A percentile compares a stretch with the other conserved stretches of the same genome.
These are phyloP conservation scores for Flaveria sonorensis DNA, from an alignment of 129 eudicot species.

Conservation along the genomic window DNA sequence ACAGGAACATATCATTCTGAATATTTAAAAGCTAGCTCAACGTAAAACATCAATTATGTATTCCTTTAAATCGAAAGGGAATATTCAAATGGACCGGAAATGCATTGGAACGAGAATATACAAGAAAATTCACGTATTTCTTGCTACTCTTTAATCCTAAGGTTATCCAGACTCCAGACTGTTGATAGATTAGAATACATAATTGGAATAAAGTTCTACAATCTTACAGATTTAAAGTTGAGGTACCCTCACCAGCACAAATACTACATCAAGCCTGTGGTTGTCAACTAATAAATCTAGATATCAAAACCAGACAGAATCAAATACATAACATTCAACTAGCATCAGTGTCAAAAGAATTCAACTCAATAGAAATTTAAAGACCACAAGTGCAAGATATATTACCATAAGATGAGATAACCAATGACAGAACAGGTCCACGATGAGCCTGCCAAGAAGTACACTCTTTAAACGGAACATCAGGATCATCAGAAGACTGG, in stretches of 20 bases:
- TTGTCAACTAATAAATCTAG: not conserved
- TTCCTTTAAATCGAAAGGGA: not conserved
- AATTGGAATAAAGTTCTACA: not conserved
- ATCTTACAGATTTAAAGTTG: not conserved
- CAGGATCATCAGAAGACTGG: constrained; percentile 22
- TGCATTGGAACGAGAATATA: not conserved
- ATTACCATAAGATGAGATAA: constrained; percentile 77
- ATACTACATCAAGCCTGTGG: not conserved
- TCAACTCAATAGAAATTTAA: not conserved
- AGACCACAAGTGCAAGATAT: constrained; percentile 4
- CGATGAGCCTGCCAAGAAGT: constrained; percentile 91
- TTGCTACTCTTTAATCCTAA: constrained; percentile 6
- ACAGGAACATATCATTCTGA: too few species aligned
- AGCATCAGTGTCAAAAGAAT: not conserved
- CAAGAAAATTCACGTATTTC: not conserved
- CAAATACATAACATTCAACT: constrained; percentile 12
- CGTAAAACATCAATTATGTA: not conserved
- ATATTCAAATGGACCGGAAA: not conserved
- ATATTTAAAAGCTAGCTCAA: not conserved
- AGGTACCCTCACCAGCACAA: not conserved
- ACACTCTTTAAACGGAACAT: constrained; percentile 46
- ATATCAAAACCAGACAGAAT: constrained; percentile 8
- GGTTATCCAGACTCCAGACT: too few species aligned
- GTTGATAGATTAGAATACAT: too few species aligned
- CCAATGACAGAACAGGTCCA: constrained; percentile 78